These are phyloP conservation scores for Allomyces javanicus DNA, from an alignment of 192 early-diverging fungal species.

Conservation along the genomic window DNA sequence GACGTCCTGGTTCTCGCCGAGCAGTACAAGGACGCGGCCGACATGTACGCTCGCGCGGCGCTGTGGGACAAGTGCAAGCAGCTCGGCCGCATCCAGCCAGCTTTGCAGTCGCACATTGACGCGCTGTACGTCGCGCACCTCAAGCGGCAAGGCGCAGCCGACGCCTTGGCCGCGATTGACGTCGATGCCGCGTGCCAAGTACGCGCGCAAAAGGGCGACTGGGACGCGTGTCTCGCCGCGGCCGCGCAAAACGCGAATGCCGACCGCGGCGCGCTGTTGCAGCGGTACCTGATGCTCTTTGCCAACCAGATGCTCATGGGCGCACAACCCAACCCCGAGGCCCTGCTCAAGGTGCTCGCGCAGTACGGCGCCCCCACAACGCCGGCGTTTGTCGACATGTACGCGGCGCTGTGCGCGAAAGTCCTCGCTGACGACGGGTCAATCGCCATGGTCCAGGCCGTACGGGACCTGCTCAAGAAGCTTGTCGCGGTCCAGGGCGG, in stretches of 20 bases:
- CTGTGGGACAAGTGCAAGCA: slow-evolving; percentile 33
- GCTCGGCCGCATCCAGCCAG: slow-evolving; percentile 27
- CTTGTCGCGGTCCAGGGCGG: slow-evolving; percentile 4
- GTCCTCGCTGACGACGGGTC: slow-evolving; percentile 5
- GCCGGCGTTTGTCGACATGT: slow-evolving; percentile 12
- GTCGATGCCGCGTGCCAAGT: slow-evolving; percentile 30
- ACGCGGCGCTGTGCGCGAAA: background rate
- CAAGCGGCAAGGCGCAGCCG: slow-evolving; percentile 28
- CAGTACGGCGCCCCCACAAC: slow-evolving; percentile 31
- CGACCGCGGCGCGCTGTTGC: slow-evolving; percentile 18
- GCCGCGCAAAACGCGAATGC: slow-evolving; percentile 11
- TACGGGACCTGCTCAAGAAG: slow-evolving; percentile 1
- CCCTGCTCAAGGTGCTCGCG: slow-evolving; percentile 11
- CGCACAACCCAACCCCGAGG: slow-evolving; percentile 21
- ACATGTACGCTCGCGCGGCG: slow-evolving; percentile 25
- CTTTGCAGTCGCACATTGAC: slow-evolving; percentile 34
- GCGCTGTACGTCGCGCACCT: slow-evolving; percentile 28
- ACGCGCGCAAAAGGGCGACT: slow-evolving; percentile 31
- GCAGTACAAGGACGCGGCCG: slow-evolving; percentile 38
- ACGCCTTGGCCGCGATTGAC: slow-evolving; percentile 31
- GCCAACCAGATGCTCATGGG: slow-evolving; percentile 10
- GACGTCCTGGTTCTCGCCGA: slow-evolving; percentile 29
- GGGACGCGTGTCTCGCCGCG: slow-evolving; percentile 39
- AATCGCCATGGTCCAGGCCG: background rate
- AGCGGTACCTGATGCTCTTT: slow-evolving; percentile 26